Base-by-base conservation (phyloP, 2,329 filamentous ascomycete genomes). In the Pezicula radicicola region DNA sequence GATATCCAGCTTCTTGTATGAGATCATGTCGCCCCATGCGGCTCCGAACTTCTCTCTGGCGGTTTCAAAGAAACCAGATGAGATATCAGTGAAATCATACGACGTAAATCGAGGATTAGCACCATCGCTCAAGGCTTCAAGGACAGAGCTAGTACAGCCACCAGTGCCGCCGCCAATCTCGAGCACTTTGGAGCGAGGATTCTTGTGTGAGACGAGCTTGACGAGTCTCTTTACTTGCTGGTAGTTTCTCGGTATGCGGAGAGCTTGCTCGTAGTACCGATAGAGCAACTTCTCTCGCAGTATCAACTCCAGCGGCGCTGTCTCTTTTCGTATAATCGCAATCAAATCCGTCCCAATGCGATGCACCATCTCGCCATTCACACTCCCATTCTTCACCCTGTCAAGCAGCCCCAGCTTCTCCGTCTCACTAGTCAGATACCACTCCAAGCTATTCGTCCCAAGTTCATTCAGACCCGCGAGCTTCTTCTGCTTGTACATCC, bases 51-150 rank as follows among this genome's bases (percentile, higher is more conserved):
- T 37, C 10, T 55, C 49, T 43, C 58, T 58, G 3, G 69, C 68
- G 5, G 52, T 53, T 40, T 61, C 64, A 49, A 74, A 72, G 54
- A 72, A 65, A 3, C 55, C 58, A 2, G 53, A 33, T 2, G 55
- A 58, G 12, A 64, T 54, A 50, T 65, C 63, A 3, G 63, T 65
- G 44, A 53, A 65, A 2, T 21, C 39, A 46, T 64, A 65, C 16
- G 35, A 27, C 18, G 33, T 15, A 25, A 42, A 30, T 6, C 10
- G 36, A 28, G 37, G 25, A 35, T 13, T 18, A 7, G 27, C 9
- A 6, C 16, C 36, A 41, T 35, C 6, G n/a, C 18, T 27, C 6
- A 15, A 48, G 40, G n/a, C 21, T 10, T 51, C 58, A 55, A 18
- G 47, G 3, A 55, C 41, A 0, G 35, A 28, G 6, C 19, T 16